A percentile compares a stretch with the other conserved stretches of the same genome.
Conservation (phyloP, 1,284 basidiomycete species). For the Rhodofomes roseus region DNA sequence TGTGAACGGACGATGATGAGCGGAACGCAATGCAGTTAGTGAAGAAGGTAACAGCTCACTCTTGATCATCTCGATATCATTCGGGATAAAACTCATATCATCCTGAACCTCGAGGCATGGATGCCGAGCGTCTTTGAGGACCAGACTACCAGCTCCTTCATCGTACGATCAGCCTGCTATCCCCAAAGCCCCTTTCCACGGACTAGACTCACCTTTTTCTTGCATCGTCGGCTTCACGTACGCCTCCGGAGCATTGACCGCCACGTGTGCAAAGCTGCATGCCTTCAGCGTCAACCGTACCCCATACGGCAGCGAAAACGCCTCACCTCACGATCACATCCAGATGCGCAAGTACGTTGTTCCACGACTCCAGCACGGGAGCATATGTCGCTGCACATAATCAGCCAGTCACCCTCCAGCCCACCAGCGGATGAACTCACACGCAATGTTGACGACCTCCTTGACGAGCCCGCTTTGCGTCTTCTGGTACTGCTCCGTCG, state of each 20-base stretch:
- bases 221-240: slow-evolving; percentile 83
- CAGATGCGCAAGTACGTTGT: slow-evolving; percentile 83
- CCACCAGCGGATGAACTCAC: slow-evolving; percentile 44
- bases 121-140: slow-evolving; percentile 84
- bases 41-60: slow-evolving; percentile 36
- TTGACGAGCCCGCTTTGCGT: slow-evolving; percentile 86
- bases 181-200: too few relatives aligned
- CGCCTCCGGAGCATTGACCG: slow-evolving; percentile 80
- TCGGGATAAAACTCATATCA: slow-evolving; percentile 92
- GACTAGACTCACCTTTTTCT: slow-evolving; percentile 56
- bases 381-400: slow-evolving; percentile 77
- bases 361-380: slow-evolving; percentile 87
- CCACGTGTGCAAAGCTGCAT: slow-evolving; percentile 83
- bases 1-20: background rate
- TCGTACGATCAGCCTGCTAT: background rate
- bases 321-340: slow-evolving; percentile 89
- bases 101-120: slow-evolving; percentile 97
- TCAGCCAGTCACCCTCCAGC: background rate
- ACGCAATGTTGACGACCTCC: slow-evolving; percentile 90
- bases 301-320: background rate
- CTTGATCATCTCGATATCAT: slow-evolving; percentile 89
- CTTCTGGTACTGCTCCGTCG: slow-evolving; percentile 67
- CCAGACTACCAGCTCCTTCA: slow-evolving; percentile 72
- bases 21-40: background rate
- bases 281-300: background rate